These are phyloP conservation scores for Sergeia podlipaevii DNA, from an alignment of 208 protist genomes.

Conservation along the genomic window DNA sequence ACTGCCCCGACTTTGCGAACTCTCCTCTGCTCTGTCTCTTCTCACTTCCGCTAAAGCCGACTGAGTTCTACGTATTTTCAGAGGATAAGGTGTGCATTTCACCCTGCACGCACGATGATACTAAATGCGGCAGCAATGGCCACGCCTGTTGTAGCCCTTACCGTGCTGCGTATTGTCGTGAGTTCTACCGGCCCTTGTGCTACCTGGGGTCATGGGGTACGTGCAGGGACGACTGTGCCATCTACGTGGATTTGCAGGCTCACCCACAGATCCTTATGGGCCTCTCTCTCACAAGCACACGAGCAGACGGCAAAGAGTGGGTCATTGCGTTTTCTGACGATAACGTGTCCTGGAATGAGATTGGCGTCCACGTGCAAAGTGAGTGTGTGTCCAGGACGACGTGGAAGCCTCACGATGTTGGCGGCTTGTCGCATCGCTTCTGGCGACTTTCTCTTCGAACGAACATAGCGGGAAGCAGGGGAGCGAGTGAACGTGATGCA, in stretches of 20 bases:
- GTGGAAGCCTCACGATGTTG: conserved; percentile 22
- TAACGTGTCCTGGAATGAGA: neutral
- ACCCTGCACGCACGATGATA: too few relatives aligned
- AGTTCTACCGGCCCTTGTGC: conserved; percentile 19
- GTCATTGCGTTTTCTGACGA: conserved; percentile 4
- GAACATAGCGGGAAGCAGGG: too few relatives aligned
- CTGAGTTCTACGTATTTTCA: conserved; percentile 28
- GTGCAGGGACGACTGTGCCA: conserved; percentile 6
- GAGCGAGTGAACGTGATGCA: neutral
- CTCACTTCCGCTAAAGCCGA: conserved; percentile 20
- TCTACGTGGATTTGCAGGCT: too few relatives aligned
- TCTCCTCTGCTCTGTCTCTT: conserved; percentile 19
- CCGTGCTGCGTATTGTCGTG: too few relatives aligned
- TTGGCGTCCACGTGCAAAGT: neutral
- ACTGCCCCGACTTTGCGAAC: conserved; percentile 13
- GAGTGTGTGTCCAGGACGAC: conserved; percentile 5
- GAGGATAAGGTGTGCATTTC: conserved; percentile 16
- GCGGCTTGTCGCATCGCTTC: conserved; percentile 17
- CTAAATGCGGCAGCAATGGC: too few relatives aligned
- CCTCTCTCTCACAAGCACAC: too few relatives aligned
- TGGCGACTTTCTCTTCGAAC: conserved; percentile 26
- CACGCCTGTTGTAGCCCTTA: too few relatives aligned
- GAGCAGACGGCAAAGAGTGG: conserved; percentile 15
- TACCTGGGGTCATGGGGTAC: conserved; percentile 27
- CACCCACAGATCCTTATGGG: too few relatives aligned